Conservation (phyloP, 331 rosid genomes). For the Rhamnella rubrinervis region DNA sequence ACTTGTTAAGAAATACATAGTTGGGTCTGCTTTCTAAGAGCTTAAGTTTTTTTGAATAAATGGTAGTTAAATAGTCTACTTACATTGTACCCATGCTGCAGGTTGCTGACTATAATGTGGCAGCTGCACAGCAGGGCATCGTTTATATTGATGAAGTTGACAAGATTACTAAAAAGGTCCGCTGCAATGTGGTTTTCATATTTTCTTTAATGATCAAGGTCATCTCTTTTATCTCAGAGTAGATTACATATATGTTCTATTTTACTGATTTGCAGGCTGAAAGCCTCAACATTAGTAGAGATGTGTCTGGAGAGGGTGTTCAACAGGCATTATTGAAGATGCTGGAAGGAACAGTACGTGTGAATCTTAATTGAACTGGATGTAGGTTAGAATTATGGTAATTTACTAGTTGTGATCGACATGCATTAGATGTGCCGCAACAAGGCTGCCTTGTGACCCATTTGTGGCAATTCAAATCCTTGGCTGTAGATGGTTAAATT, state of each 20-base stretch:
- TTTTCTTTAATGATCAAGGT: background rate
- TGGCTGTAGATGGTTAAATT: background rate
- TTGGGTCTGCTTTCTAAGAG: no score
- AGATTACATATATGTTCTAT: constrained; percentile 15
- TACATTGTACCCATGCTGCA: constrained; percentile 24
- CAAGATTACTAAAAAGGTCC: constrained; percentile 95
- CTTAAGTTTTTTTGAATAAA: no score
- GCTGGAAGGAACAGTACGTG: constrained; percentile 99
- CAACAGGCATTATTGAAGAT: constrained; percentile 95
- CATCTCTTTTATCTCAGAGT: background rate
- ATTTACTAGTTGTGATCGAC: background rate
- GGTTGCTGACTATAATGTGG: constrained; percentile 93
- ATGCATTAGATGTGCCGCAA: constrained; percentile 2
- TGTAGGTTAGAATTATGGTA: background rate
- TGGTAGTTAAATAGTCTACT: no score
- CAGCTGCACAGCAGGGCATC: constrained; percentile 98
- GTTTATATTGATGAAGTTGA: constrained; percentile 98
- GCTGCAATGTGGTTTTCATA: background rate
- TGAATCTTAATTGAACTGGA: background rate
- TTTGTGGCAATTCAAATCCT: background rate
- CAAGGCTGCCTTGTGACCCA: background rate
- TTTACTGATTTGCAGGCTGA: constrained; percentile 66
- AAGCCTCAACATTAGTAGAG: constrained; percentile 94
- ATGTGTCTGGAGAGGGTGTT: constrained; percentile 99
- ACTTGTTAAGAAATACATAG: no score